Conservation (phyloP, 768 basidiomycete species). For the Termitomyces sp. region DNA sequence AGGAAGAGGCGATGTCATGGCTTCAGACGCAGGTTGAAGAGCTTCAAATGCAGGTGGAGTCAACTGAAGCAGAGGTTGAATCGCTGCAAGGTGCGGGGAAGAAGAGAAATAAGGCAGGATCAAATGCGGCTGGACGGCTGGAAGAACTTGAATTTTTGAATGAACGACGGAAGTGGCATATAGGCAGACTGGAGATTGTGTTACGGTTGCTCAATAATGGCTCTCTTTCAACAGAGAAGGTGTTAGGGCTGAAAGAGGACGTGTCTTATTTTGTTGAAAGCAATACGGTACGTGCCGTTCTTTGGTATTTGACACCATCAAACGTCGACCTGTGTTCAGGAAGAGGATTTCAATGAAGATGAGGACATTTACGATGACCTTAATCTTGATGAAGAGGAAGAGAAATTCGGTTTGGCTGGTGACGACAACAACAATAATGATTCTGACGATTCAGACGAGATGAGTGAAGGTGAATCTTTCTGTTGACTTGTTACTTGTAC, state of each 20-base stretch:
- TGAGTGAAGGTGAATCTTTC: conserved; percentile 56
- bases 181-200: conserved; percentile 87
- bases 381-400: conserved; percentile 94
- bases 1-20: conserved; percentile 85
- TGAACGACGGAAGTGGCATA: conserved; percentile 94
- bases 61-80: conserved; percentile 93
- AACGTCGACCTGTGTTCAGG: conserved; percentile 42
- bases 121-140: conserved; percentile 60
- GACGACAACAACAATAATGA: conserved; percentile 54
- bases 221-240: conserved; percentile 75
- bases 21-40: conserved; percentile 87
- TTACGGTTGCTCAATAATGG: conserved; percentile 93
- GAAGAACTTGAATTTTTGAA: conserved; percentile 86
- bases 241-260: conserved; percentile 83
- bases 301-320: conserved; percentile 7
- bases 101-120: conserved; percentile 75
- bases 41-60: conserved; percentile 88
- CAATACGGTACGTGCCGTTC: conserved; percentile 69
- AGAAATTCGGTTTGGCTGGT: conserved; percentile 76
- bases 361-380: conserved; percentile 98
- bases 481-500: not conserved
- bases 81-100: conserved; percentile 73
- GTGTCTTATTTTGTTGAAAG: conserved; percentile 94
- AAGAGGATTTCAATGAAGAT: conserved; percentile 96
- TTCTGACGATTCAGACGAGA: conserved; percentile 70